Evolutionary conservation across 768 basidiomycete species (phyloP).

Genomic region (Lactarius hengduanensis): DNA sequence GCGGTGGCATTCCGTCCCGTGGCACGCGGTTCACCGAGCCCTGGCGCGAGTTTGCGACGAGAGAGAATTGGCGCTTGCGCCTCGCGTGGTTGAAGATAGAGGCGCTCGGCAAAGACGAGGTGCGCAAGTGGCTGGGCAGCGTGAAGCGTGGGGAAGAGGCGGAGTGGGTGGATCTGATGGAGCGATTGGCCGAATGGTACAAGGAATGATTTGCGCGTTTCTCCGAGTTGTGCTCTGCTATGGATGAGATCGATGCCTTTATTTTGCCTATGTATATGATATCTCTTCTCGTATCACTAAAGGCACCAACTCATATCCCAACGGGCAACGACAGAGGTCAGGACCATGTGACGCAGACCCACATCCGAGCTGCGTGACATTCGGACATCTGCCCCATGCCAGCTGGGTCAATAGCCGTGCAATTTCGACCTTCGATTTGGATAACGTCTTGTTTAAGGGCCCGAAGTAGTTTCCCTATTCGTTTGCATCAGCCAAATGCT

Average conservation of each 20-base stretch:
- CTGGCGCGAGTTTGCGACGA: constrained; percentile 36
- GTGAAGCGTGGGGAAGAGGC: constrained; percentile 45
- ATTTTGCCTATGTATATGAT: too few relatives aligned
- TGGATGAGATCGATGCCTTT: too few relatives aligned
- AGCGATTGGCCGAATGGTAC: neutral
- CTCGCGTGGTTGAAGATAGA: constrained; percentile 49
- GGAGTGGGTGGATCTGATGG: constrained; percentile 44
- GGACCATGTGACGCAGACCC: too few relatives aligned
- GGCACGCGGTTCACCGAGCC: constrained; percentile 48
- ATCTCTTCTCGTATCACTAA: neutral
- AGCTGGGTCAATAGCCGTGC: too few relatives aligned
- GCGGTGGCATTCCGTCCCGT: constrained; percentile 39
- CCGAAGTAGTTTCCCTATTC: too few relatives aligned
- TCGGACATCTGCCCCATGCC: too few relatives aligned
- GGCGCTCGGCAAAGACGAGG: constrained; percentile 37
- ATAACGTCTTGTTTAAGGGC: too few relatives aligned
- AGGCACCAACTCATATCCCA: neutral
- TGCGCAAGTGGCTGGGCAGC: constrained; percentile 45
- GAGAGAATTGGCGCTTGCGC: constrained; percentile 39
- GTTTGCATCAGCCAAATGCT: too few relatives aligned
- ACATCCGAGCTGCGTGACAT: too few relatives aligned
- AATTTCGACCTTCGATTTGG: too few relatives aligned
- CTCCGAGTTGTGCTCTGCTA: too few relatives aligned
- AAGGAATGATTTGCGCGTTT: neutral
- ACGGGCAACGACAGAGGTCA: too few relatives aligned